Evolutionary conservation across 768 basidiomycete genomes (phyloP).

Genomic region (Russula brevipes): DNA sequence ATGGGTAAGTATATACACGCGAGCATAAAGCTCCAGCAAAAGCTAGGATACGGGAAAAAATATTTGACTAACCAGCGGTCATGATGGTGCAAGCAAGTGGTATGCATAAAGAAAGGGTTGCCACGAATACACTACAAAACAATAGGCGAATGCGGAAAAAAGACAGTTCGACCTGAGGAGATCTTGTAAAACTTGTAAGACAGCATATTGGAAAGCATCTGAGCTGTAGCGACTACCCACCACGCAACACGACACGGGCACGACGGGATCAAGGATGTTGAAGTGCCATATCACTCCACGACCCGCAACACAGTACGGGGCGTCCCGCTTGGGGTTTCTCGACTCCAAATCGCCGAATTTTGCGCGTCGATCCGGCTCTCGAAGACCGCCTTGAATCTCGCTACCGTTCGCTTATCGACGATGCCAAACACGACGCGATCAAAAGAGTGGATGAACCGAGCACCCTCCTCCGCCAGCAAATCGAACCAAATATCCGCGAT

Average conservation of each 20-base stretch:
- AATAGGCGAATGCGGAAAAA: background rate
- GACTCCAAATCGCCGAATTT: background rate
- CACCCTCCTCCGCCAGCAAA: constrained; percentile 43
- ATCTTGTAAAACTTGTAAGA: background rate
- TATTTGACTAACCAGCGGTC: background rate
- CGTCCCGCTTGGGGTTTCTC: background rate
- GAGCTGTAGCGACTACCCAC: background rate
- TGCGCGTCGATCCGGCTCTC: constrained; percentile 21
- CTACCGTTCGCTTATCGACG: constrained; percentile 46
- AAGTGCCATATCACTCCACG: constrained; percentile 43
- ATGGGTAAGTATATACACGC: background rate
- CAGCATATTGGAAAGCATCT: background rate
- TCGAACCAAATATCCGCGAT: constrained; percentile 65
- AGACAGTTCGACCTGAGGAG: background rate
- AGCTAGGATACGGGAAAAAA: background rate
- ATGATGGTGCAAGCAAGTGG: background rate
- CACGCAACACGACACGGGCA: background rate
- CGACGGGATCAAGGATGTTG: constrained; percentile 41
- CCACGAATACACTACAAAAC: background rate
- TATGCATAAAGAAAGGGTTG: background rate
- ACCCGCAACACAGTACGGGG: constrained; percentile 12
- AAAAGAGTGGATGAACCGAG: constrained; percentile 56
- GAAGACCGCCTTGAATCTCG: constrained; percentile 38
- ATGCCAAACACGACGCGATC: constrained; percentile 65
- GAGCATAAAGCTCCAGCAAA: background rate